Evolutionary conservation across 805 yeast genomes (phyloP).

Genomic region (Teunomyces gatunensis): DNA sequence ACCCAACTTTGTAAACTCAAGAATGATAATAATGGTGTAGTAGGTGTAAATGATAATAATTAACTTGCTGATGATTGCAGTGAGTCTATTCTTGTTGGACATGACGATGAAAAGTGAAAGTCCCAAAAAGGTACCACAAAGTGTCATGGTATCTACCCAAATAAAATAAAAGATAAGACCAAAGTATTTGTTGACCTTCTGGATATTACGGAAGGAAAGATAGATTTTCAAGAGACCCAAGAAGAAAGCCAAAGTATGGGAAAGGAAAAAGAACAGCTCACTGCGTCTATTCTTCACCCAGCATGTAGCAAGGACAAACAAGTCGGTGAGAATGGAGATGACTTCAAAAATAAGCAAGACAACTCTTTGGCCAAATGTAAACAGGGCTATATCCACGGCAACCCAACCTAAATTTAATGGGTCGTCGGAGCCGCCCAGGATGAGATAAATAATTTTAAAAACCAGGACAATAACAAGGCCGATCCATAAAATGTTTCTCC

Average conservation of each 20-base stretch:
- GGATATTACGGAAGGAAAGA: background rate
- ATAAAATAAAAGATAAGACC: slow-evolving; percentile 1
- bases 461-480: background rate
- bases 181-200: background rate
- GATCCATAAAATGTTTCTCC: slow-evolving; percentile 1
- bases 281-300: slow-evolving; percentile 2
- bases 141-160: slow-evolving; percentile 1
- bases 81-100: background rate
- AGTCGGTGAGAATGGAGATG: background rate
- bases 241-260: background rate
- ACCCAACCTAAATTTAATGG: slow-evolving; percentile 1
- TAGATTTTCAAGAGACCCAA: background rate
- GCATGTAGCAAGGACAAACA: slow-evolving; percentile 2
- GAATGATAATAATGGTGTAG: background rate
- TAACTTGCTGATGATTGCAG: slow-evolving; percentile 1
- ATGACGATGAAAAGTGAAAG: slow-evolving; percentile 1
- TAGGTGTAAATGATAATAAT: background rate
- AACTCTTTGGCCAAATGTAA: slow-evolving; percentile 1
- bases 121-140: slow-evolving; percentile 1
- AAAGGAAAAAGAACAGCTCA: slow-evolving; percentile 1
- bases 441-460: background rate
- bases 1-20: background rate
- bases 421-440: slow-evolving; percentile 1
- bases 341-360: background rate
- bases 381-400: background rate